phyloP scores from a whole-genome alignment of 768 basidiomycete species.

The Boletus bicolor region DNA sequence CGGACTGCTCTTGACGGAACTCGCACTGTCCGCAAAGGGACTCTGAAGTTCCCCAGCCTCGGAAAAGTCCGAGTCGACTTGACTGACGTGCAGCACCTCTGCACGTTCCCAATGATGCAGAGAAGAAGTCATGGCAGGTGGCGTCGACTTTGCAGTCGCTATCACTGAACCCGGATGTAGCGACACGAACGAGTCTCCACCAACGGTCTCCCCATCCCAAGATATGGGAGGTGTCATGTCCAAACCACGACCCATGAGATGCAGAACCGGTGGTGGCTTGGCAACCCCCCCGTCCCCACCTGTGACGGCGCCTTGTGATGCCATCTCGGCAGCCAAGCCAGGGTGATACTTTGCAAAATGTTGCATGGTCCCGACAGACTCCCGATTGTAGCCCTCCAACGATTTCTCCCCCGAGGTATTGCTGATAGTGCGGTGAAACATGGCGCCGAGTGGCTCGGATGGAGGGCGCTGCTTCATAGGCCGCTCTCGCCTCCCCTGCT shows the following conservation, averaged over 20 bases:
- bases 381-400: constrained; percentile 35
- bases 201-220: constrained; percentile 50
- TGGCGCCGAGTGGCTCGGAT: constrained; percentile 47
- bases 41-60: constrained; percentile 15
- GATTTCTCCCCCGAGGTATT: constrained; percentile 49
- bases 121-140: constrained; percentile 47
- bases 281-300: constrained; percentile 21
- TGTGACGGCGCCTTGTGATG: constrained; percentile 30
- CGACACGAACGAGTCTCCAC: constrained; percentile 50
- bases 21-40: constrained; percentile 27
- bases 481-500: constrained; percentile 32
- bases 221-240: constrained; percentile 40
- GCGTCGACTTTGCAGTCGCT: constrained; percentile 59
- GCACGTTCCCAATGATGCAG: constrained; percentile 69
- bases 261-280: constrained; percentile 34
- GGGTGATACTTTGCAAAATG: constrained; percentile 61
- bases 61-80: constrained; percentile 13
- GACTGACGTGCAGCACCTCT: constrained; percentile 50
- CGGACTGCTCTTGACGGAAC: constrained; percentile 12
- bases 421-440: constrained; percentile 62
- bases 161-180: constrained; percentile 39
- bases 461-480: constrained; percentile 41
- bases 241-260: constrained; percentile 40
- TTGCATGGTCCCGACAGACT: constrained; percentile 31
- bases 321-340: constrained; percentile 50